phyloP scores from a whole-genome alignment of 1,284 basidiomycete genomes.

The Amylostereum areolatum region DNA sequence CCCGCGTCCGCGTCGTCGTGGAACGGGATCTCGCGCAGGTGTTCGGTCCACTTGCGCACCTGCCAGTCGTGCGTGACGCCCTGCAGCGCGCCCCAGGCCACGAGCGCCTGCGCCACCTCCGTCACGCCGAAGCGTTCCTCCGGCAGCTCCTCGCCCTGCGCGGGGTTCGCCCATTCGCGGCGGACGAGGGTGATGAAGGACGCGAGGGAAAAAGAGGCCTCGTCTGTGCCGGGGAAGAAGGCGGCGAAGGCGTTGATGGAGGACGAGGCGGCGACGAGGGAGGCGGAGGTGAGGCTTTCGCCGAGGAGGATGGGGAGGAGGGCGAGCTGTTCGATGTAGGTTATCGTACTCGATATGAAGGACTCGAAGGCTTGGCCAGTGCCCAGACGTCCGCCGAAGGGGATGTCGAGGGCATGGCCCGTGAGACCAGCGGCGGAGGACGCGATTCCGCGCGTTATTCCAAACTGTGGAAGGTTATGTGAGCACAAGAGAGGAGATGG shows the following conservation, averaged over 20 bases:
- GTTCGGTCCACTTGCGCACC: slow-evolving; percentile 59
- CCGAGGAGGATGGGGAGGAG: slow-evolving; percentile 67
- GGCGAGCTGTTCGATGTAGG: slow-evolving; percentile 61
- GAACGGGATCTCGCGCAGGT: slow-evolving; percentile 61
- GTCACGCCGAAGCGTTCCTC: slow-evolving; percentile 55
- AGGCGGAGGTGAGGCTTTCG: slow-evolving; percentile 72
- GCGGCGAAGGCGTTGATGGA: slow-evolving; percentile 67
- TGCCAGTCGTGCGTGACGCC: slow-evolving; percentile 75
- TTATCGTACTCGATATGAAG: slow-evolving; percentile 56
- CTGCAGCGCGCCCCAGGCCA: slow-evolving; percentile 73
- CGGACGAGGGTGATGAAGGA: slow-evolving; percentile 69
- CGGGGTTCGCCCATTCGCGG: slow-evolving; percentile 62
- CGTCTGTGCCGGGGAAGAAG: slow-evolving; percentile 69
- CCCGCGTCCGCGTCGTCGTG: slow-evolving; percentile 26
- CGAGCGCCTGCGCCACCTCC: slow-evolving; percentile 59
- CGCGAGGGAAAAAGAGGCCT: slow-evolving; percentile 71
- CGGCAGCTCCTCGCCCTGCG: slow-evolving; percentile 46
- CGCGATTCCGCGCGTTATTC: slow-evolving; percentile 56
- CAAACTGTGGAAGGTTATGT: slow-evolving; percentile 41
- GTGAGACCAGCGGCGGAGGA: slow-evolving; percentile 51
- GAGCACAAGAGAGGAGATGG: slow-evolving; percentile 7
- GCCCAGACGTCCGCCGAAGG: slow-evolving; percentile 54
- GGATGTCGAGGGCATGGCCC: slow-evolving; percentile 53
- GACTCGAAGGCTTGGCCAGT: slow-evolving; percentile 50
- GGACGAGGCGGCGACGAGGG: slow-evolving; percentile 63